phyloP scores from a whole-genome alignment of 495 filamentous ascomycete species.

The Penicillium cataractarum region DNA sequence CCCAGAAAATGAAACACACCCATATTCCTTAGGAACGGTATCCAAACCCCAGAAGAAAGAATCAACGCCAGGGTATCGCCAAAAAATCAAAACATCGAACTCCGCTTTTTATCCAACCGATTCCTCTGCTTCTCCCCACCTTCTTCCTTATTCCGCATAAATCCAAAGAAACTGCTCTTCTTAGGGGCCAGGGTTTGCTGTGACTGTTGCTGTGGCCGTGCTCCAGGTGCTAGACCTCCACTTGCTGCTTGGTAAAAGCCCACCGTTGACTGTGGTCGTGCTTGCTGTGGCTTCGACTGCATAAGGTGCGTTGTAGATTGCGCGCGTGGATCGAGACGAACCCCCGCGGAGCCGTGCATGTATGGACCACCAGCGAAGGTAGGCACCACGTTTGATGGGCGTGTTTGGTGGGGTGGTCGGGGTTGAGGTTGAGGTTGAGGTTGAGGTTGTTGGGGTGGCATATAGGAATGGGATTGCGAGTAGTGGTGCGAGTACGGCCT shows the following conservation, averaged over 20 bases:
- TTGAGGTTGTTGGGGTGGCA: slow-evolving; percentile 16
- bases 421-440: slow-evolving; percentile 18
- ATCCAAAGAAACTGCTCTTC: slow-evolving; percentile 56
- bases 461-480: slow-evolving; percentile 20
- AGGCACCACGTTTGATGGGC: slow-evolving; percentile 8
- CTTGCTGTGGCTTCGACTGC: slow-evolving; percentile 20
- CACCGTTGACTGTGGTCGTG: slow-evolving; percentile 26
- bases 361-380: slow-evolving; percentile 24
- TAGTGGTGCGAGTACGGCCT: slow-evolving; percentile 22
- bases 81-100: slow-evolving; percentile 54
- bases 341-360: slow-evolving; percentile 9
- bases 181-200: slow-evolving; percentile 27
- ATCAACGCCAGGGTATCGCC: slow-evolving; percentile 1
- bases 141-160: slow-evolving; percentile 37
- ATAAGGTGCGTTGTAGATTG: slow-evolving; percentile 28
- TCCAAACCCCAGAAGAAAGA: neutral
- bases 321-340: slow-evolving; percentile 21
- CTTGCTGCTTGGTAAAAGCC: slow-evolving; percentile 25
- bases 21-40: no score
- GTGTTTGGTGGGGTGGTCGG: slow-evolving; percentile 1
- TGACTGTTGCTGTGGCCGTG: slow-evolving; percentile 22
- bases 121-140: slow-evolving; percentile 27
- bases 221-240: slow-evolving; percentile 21
- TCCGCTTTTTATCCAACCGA: slow-evolving; percentile 53
- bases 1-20: neutral